Evolutionary conservation across 495 filamentous ascomycete genomes (phyloP), one percentile per base, ranked within the genome.

Genomic region (Acidiella bohemica): DNA sequence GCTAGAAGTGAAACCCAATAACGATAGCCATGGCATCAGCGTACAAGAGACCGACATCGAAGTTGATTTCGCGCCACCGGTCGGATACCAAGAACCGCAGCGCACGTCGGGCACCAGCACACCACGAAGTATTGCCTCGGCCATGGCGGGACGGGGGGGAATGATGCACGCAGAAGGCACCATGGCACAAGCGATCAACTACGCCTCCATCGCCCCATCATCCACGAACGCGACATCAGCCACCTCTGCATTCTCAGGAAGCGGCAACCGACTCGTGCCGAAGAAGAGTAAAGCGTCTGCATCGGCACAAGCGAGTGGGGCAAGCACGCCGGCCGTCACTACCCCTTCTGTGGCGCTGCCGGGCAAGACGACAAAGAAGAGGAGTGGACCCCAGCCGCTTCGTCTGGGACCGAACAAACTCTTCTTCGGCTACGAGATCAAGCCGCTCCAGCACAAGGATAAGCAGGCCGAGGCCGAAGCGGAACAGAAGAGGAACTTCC

Each of bases 151-250:
- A 16, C 74, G 68, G 6, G 82, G 82, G 12, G 85, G 84, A 7
- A 57, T 80, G 26, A 54, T 93, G 42, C 81, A 92, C 53, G 72
- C 66, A 30, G 46, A 53, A 34, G 90, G 90, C 5, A 85, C 79
- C 21, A 97, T 97, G 90, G 87, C 92, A 2, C 84, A 93, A 54
- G 72, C 84, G 12, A 94, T 97, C 64, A 95, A 95, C 64, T 97
- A 96, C 57, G 73, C 83, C 29, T 73, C 87, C n/a, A 94, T 97
- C 49, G 81, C 84, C 0, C 90, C 90, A 0, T 76, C 76, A 11
- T 67, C 83, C 1, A 74, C 67, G 5, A 66, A 73, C 9, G 73
- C 73, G 11, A 68, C 70, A 0, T 58, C 69, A 6, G 68, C 68
- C 50, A 76, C 77, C 2, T 90, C 84, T 0, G 81, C 92, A 54